These are phyloP conservation scores for Coniochaeta prunicola DNA, from an alignment of 2,329 filamentous ascomycete species.

Conservation along the genomic window DNA sequence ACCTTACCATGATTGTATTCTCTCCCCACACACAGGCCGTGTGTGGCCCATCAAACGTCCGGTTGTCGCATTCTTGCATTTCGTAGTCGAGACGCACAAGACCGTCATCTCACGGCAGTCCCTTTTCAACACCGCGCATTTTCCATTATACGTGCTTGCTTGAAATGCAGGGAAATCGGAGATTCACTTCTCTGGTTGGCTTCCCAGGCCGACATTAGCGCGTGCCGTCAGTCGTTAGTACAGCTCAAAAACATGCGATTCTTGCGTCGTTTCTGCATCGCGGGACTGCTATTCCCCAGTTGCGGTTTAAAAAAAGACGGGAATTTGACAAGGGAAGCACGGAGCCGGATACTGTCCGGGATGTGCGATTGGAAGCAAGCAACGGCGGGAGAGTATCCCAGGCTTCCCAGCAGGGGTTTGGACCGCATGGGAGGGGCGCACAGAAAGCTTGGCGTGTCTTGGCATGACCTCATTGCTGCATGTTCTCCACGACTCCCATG, in stretches of 20 bases:
- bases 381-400: not conserved
- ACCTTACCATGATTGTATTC: too few species aligned
- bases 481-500: not conserved
- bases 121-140: too few species aligned
- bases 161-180: not conserved
- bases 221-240: not conserved
- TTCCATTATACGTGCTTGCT: too few species aligned
- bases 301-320: not conserved
- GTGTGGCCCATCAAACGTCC: too few species aligned
- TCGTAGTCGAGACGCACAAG: too few species aligned
- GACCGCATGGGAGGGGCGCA: not conserved
- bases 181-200: not conserved
- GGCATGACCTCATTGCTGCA: slow-evolving; percentile 3
- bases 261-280: not conserved
- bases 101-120: too few species aligned
- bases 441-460: not conserved
- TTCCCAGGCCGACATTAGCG: not conserved
- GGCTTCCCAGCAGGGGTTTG: not conserved
- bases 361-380: not conserved
- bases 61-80: too few species aligned
- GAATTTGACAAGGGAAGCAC: not conserved
- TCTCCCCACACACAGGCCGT: too few species aligned
- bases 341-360: not conserved
- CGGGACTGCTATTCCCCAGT: not conserved
- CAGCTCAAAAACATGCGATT: not conserved